Conservation (phyloP, 208 protist genomes). For the Leishmania tropica region DNA sequence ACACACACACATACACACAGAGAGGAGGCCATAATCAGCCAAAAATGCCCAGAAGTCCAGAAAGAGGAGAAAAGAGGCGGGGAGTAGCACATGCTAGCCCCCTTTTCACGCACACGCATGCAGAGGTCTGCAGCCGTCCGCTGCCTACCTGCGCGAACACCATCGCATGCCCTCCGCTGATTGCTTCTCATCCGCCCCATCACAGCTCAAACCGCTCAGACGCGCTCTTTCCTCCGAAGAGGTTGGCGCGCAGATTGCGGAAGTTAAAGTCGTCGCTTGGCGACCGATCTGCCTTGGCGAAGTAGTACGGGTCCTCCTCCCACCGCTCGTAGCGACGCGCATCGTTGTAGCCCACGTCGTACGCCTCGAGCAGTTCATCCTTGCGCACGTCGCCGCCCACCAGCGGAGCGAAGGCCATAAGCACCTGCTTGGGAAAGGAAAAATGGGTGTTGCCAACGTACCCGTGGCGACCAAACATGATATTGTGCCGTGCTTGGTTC, state of each 20-base stretch:
- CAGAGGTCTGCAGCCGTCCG: neutral
- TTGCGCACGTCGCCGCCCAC: conserved; percentile 47
- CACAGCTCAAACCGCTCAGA: conserved; percentile 77
- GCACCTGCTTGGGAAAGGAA: conserved; percentile 69
- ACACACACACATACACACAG: neutral
- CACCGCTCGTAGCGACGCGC: conserved; percentile 87
- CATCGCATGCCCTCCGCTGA: neutral
- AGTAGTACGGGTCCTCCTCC: conserved; percentile 92
- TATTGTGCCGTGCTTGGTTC: conserved; percentile 84
- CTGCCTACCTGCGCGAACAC: neutral
- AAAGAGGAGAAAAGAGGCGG: neutral
- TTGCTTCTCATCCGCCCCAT: neutral
- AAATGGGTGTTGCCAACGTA: conserved; percentile 85
- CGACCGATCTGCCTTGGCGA: conserved; percentile 82
- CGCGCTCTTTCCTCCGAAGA: conserved; percentile 75
- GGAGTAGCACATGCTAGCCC: neutral
- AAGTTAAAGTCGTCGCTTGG: conserved; percentile 86
- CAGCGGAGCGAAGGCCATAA: conserved; percentile 73
- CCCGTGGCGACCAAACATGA: conserved; percentile 86
- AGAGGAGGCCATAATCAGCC: neutral
- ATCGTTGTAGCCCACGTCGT: conserved; percentile 88
- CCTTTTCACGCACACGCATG: neutral
- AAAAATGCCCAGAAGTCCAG: neutral
- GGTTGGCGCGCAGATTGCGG: conserved; percentile 70
- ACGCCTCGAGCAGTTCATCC: conserved; percentile 79